Percentiles rank a stretch among this genome's conserved stretches.
Conservation (phyloP, 768 basidiomycete genomes). For the Glaciozyma antarctica region DNA sequence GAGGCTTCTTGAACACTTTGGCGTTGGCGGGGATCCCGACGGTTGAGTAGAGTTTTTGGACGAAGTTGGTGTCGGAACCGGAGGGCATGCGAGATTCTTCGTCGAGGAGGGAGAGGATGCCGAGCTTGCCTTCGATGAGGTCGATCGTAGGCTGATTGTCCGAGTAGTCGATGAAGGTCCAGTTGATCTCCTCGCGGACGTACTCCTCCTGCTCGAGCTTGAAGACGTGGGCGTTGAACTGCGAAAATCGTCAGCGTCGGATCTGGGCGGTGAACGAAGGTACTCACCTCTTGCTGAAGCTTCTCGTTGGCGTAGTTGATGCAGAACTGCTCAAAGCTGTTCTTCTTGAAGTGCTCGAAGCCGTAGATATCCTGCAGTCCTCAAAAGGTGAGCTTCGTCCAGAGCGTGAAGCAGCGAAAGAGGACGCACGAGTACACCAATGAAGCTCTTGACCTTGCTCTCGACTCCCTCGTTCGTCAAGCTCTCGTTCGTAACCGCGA, state of each 20-base stretch:
- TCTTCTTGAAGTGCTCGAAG: slow-evolving; percentile 47
- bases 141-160: slow-evolving; percentile 99
- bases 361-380: slow-evolving; percentile 32
- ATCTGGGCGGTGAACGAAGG: background rate
- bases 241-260: background rate
- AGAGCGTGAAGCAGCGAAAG: slow-evolving; percentile 59
- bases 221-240: slow-evolving; percentile 98
- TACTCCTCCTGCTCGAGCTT: slow-evolving; percentile 99
- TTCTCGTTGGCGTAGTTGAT: slow-evolving; percentile 99
- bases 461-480: slow-evolving; percentile 90
- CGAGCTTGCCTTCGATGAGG: slow-evolving; percentile 93
- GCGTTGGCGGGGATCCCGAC: slow-evolving; percentile 74
- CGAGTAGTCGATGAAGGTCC: slow-evolving; percentile 95
- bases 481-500: slow-evolving; percentile 93
- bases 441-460: slow-evolving; percentile 74
- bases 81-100: slow-evolving; percentile 95
- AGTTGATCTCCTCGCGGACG: slow-evolving; percentile 94
- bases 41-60: slow-evolving; percentile 82
- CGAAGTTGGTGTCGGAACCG: slow-evolving; percentile 82
- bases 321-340: slow-evolving; percentile 77
- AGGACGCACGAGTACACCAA: slow-evolving; percentile 84
- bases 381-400: background rate
- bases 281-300: slow-evolving; percentile 84
- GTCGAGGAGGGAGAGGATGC: slow-evolving; percentile 85
- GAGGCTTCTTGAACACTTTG: slow-evolving; percentile 89